Percentiles rank a stretch among this genome's conserved stretches.
Conservation (phyloP, 208 protist genomes). For the Balamuthia mandrillaris region DNA sequence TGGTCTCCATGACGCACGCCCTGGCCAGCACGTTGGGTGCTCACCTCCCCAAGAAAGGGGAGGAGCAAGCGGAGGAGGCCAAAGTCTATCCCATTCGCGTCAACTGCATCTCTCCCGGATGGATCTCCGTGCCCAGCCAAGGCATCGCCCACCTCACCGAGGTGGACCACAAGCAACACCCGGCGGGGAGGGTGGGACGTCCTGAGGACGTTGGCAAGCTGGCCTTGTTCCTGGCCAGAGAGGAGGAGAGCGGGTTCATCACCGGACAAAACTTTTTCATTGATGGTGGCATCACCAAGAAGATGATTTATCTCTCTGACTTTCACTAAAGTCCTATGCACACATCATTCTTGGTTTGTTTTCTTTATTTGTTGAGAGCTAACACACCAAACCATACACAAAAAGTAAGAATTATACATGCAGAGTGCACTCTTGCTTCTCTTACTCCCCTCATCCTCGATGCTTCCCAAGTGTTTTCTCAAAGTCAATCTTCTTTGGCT, state of each 20-base stretch:
- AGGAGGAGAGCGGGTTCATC: background rate
- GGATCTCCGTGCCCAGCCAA: background rate
- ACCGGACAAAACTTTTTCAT: background rate
- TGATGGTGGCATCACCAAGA: conserved; percentile 21
- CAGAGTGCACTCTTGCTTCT: too few relatives aligned
- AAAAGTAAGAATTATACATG: too few relatives aligned
- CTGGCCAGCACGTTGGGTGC: background rate
- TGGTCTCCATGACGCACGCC: background rate
- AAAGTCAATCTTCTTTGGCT: too few relatives aligned
- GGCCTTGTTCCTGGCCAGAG: background rate
- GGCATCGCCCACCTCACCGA: background rate
- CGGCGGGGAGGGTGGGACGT: background rate
- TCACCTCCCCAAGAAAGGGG: too few relatives aligned
- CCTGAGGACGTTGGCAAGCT: background rate
- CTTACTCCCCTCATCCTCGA: too few relatives aligned
- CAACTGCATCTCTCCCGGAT: conserved; percentile 25
- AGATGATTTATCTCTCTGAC: conserved; percentile 11
- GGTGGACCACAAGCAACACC: conserved; percentile 27
- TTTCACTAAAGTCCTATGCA: too few relatives aligned
- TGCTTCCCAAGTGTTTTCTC: too few relatives aligned
- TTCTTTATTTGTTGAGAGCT: too few relatives aligned
- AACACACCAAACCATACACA: too few relatives aligned
- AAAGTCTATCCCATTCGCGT: conserved; percentile 21
- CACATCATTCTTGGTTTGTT: too few relatives aligned
- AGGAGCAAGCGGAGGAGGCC: too few relatives aligned